phyloP scores from a whole-genome alignment of 2,329 filamentous ascomycete genomes.

The Aureobasidium sp. region DNA sequence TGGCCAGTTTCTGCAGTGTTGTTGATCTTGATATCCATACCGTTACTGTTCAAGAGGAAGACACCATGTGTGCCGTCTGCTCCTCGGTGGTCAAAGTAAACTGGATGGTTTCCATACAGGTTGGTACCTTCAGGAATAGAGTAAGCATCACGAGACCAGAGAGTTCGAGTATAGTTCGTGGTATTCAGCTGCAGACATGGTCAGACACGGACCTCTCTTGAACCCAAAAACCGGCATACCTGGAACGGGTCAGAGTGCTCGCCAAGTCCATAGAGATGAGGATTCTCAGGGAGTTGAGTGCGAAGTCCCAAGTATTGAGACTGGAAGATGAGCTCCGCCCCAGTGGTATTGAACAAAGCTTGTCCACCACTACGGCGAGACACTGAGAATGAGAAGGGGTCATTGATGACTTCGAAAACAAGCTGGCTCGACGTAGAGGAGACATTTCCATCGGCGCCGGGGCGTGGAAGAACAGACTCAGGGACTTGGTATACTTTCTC shows the following conservation, averaged over 20 bases:
- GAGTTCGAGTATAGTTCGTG: slow-evolving; percentile 55
- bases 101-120: slow-evolving; percentile 64
- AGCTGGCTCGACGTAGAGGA: slow-evolving; percentile 15
- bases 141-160: slow-evolving; percentile 64
- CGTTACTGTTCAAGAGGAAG: slow-evolving; percentile 65
- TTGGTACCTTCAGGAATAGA: slow-evolving; percentile 53
- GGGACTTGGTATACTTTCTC: slow-evolving; percentile 69
- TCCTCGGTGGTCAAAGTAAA: slow-evolving; percentile 67
- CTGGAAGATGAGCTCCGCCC: slow-evolving; percentile 63
- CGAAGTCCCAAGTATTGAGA: slow-evolving; percentile 68
- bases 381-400: slow-evolving; percentile 63
- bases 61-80: slow-evolving; percentile 53
- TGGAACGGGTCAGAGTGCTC: slow-evolving; percentile 61
- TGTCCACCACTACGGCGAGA: slow-evolving; percentile 50
- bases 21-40: slow-evolving; percentile 69
- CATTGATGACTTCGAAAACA: slow-evolving; percentile 46
- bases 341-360: slow-evolving; percentile 63
- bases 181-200: slow-evolving; percentile 54
- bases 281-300: slow-evolving; percentile 60
- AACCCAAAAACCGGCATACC: slow-evolving; percentile 18
- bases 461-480: slow-evolving; percentile 58
- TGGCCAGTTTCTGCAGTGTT: slow-evolving; percentile 52
- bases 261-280: slow-evolving; percentile 70
- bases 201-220: slow-evolving; percentile 18
- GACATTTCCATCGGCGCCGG: slow-evolving; percentile 33